Conservation (phyloP, 2,329 filamentous ascomycete species). For the Zasmidium cellare region DNA sequence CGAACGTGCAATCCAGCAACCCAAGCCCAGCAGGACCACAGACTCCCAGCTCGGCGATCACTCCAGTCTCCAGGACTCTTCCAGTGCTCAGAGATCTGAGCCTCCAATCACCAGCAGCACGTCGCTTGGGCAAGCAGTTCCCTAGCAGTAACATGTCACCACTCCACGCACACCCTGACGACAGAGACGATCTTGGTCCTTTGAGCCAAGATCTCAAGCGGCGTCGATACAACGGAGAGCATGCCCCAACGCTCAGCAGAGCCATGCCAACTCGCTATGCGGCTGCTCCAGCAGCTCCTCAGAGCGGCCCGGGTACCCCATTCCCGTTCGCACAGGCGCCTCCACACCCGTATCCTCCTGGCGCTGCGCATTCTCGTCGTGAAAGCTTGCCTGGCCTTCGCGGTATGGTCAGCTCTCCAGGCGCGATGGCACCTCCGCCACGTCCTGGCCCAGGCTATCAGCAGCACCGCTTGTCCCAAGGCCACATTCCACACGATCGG, state of each 20-base stretch:
- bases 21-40: slow-evolving; percentile 31
- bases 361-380: slow-evolving; percentile 32
- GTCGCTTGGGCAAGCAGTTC: slow-evolving; percentile 24
- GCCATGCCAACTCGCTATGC: slow-evolving; percentile 32
- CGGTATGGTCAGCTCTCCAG: slow-evolving; percentile 33
- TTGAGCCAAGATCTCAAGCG: slow-evolving; percentile 61
- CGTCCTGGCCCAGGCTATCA: slow-evolving; percentile 42
- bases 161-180: slow-evolving; percentile 27
- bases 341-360: slow-evolving; percentile 43
- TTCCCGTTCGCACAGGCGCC: slow-evolving; percentile 40
- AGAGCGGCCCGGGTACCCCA: slow-evolving; percentile 38
- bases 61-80: slow-evolving; percentile 37
- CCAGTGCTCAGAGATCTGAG: slow-evolving; percentile 37
- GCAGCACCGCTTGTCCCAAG: slow-evolving; percentile 35
- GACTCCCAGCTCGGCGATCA: slow-evolving; percentile 32
- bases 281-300: slow-evolving; percentile 15
- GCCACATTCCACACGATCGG: slow-evolving; percentile 42
- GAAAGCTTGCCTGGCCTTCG: slow-evolving; percentile 45
- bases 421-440: slow-evolving; percentile 57
- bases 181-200: slow-evolving; percentile 45
- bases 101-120: slow-evolving; percentile 35
- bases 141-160: slow-evolving; percentile 34
- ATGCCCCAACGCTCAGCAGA: slow-evolving; percentile 40
- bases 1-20: slow-evolving; percentile 21
- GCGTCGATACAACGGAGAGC: slow-evolving; percentile 57